Evolutionary conservation across 2,329 filamentous ascomycete species (phyloP).

Genomic region (Chlorencoelia australis): DNA sequence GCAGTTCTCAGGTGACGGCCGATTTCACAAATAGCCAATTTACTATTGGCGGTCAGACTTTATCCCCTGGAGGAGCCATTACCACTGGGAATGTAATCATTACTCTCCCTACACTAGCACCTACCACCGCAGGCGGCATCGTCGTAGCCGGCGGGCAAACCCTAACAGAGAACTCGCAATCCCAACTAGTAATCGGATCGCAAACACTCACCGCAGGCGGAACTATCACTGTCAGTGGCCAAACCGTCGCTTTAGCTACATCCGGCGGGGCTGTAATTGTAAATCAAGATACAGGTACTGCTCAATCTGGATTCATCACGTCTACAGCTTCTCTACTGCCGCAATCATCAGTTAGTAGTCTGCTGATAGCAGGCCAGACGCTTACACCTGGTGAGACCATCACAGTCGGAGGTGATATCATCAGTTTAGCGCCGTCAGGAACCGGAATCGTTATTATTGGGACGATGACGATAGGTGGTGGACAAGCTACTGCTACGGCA

Average conservation of each 20-base stretch:
- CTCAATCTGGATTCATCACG: constrained; percentile 4
- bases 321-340: constrained; percentile 2
- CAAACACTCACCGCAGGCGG: constrained; percentile 10
- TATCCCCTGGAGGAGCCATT: constrained; percentile 10
- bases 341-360: constrained; percentile 6
- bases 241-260: constrained; percentile 8
- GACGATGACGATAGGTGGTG: constrained; percentile 18
- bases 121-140: neutral
- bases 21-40: constrained; percentile 9
- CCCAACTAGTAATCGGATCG: constrained; percentile 6
- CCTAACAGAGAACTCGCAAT: constrained; percentile 7
- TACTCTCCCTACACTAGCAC: neutral
- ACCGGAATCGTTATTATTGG: constrained; percentile 18
- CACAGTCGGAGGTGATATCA: constrained; percentile 22
- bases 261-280: constrained; percentile 9
- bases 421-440: constrained; percentile 17
- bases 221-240: constrained; percentile 4
- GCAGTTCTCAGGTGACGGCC: constrained; percentile 15
- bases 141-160: constrained; percentile 5
- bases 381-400: constrained; percentile 20
- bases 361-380: constrained; percentile 19
- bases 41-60: constrained; percentile 9
- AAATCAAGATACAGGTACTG: constrained; percentile 3
- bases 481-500: constrained; percentile 8
- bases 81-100: constrained; percentile 5